A percentile compares a stretch with the other conserved stretches of the same genome.
Evolutionary conservation across 129 eudicot genomes (phyloP).

Genomic region (Ambrosia artemisiifolia): DNA sequence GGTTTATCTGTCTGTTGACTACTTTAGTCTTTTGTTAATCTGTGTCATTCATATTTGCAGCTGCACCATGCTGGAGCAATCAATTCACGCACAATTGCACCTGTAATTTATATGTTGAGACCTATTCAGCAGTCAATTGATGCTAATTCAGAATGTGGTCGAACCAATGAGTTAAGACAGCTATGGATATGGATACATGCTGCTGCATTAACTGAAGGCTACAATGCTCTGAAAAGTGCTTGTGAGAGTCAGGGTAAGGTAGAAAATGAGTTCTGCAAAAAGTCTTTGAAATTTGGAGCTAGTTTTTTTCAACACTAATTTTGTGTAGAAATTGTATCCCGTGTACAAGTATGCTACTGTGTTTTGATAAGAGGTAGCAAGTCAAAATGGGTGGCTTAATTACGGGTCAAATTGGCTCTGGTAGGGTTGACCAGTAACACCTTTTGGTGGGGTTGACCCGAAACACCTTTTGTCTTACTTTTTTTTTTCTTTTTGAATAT

Average conservation of each 20-base stretch:
- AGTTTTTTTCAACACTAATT: not conserved
- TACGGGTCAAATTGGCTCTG: too few species aligned
- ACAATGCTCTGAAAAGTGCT: constrained; percentile 47
- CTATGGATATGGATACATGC: constrained; percentile 96
- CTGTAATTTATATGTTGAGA: constrained; percentile 75
- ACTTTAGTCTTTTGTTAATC: too few species aligned
- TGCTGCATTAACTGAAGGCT: constrained; percentile 72
- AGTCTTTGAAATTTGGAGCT: not conserved
- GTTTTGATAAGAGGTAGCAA: too few species aligned
- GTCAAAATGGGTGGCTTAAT: too few species aligned
- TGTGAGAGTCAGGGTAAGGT: constrained; percentile 76
- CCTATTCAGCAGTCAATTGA: too few species aligned
- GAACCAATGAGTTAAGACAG: constrained; percentile 35
- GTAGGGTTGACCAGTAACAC: too few species aligned
- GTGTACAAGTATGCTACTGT: not conserved
- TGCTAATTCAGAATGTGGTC: constrained; percentile 23
- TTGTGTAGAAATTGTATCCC: not conserved
- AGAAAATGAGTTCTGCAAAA: constrained; percentile 22
- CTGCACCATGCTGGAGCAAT: constrained; percentile 53
- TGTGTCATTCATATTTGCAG: too few species aligned
- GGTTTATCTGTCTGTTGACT: not conserved
- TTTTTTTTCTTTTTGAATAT: too few species aligned
- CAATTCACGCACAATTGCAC: constrained; percentile 51
- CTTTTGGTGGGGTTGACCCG: not conserved
- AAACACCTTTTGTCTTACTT: not conserved